Evolutionary conservation across 441 rosid genomes (phyloP).

Genomic region (Populus hybrid): DNA sequence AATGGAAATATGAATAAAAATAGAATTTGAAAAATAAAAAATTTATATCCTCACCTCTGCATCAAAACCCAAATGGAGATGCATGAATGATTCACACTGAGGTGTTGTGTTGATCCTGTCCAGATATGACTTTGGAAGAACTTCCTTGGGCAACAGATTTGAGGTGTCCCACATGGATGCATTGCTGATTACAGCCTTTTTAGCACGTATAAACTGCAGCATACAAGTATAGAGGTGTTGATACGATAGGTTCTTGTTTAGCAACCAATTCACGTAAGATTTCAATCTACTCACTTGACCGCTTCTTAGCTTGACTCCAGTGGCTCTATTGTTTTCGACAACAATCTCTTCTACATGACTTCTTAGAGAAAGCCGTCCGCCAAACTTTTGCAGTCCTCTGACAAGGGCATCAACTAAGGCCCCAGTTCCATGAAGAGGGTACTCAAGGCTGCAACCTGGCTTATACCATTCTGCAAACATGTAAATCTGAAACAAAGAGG

Average conservation of each 20-base stretch:
- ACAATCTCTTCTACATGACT: slow-evolving; percentile 82
- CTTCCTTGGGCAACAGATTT: slow-evolving; percentile 62
- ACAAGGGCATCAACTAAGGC: slow-evolving; percentile 82
- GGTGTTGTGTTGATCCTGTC: slow-evolving; percentile 51
- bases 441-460: slow-evolving; percentile 81
- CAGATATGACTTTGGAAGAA: slow-evolving; percentile 55
- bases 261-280: not conserved
- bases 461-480: slow-evolving; percentile 98
- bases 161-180: slow-evolving; percentile 96
- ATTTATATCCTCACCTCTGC: slow-evolving; percentile 47
- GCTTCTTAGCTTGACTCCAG: slow-evolving; percentile 72
- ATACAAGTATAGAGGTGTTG: not conserved
- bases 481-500: slow-evolving; percentile 53
- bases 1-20: not conserved
- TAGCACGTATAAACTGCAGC: slow-evolving; percentile 73
- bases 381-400: slow-evolving; percentile 79
- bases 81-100: slow-evolving; percentile 96
- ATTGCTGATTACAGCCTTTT: slow-evolving; percentile 86
- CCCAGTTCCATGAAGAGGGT: slow-evolving; percentile 85
- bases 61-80: slow-evolving; percentile 91
- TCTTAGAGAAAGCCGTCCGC: slow-evolving; percentile 62
- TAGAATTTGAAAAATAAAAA: not conserved
- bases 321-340: slow-evolving; percentile 69
- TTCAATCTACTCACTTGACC: slow-evolving; percentile 68
- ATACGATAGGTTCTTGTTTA: not conserved